These are phyloP conservation scores for Tricholoma sp. DNA, from an alignment of 768 basidiomycete species.

Conservation along the genomic window DNA sequence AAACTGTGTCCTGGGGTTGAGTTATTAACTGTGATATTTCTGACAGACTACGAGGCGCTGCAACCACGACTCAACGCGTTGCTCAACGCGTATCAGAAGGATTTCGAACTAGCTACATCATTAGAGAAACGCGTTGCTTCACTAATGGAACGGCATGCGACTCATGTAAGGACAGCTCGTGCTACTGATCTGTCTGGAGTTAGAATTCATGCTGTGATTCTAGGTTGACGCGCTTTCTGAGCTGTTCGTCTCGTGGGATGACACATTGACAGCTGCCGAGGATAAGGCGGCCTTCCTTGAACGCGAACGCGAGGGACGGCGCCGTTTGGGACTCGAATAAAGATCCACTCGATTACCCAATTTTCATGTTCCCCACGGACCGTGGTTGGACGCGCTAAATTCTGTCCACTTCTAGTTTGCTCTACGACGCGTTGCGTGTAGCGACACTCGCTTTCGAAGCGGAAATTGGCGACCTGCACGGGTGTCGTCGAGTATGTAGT, in stretches of 20 bases:
- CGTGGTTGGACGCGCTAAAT: background rate
- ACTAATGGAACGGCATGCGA: constrained; percentile 66
- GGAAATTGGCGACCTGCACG: background rate
- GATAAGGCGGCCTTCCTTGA: constrained; percentile 53
- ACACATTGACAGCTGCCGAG: constrained; percentile 65
- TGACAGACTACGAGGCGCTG: constrained; percentile 55
- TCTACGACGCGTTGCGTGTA: background rate
- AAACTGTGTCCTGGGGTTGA: background rate
- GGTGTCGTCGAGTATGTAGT: background rate
- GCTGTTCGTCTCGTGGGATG: constrained; percentile 83
- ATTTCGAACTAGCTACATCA: constrained; percentile 46
- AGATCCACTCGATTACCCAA: background rate
- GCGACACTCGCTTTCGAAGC: background rate
- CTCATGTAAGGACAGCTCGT: constrained; percentile 44
- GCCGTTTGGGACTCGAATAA: constrained; percentile 55
- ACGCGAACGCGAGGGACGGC: constrained; percentile 53
- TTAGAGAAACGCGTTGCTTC: constrained; percentile 63
- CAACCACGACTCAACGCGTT: constrained; percentile 65
- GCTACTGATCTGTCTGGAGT: background rate
- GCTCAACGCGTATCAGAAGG: constrained; percentile 53
- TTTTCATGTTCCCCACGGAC: too few species aligned
- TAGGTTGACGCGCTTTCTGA: constrained; percentile 81
- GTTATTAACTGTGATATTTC: background rate
- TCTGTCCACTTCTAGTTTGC: background rate
- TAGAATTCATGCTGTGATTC: background rate